phyloP scores from a whole-genome alignment of 1,139 yeast genomes.

The Protomyces inundatus region DNA sequence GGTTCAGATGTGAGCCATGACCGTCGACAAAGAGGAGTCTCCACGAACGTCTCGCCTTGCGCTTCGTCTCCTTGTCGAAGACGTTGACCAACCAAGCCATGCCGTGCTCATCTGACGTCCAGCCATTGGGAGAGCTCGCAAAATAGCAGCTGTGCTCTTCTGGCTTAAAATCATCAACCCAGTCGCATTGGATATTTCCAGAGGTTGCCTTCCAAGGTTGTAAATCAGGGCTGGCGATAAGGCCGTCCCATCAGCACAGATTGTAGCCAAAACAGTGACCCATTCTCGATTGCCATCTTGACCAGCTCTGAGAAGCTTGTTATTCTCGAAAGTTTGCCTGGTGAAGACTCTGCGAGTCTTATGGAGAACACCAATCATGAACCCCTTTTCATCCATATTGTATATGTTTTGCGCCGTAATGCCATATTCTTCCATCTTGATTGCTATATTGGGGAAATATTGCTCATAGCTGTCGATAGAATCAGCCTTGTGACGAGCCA shows the following conservation, averaged over 20 bases:
- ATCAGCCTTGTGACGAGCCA: constrained; percentile 2
- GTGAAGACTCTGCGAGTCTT: not conserved
- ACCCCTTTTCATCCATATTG: not conserved
- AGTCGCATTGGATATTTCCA: not conserved
- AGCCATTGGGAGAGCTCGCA: not conserved
- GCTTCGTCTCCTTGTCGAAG: not conserved
- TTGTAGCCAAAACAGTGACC: not conserved
- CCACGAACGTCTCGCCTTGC: not conserved
- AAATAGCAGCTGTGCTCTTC: not conserved
- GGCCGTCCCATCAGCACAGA: not conserved
- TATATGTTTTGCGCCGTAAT: not conserved
- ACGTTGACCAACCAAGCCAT: not conserved
- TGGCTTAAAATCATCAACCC: not conserved
- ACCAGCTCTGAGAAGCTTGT: no score
- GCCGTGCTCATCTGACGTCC: not conserved
- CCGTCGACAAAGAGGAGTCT: not conserved
- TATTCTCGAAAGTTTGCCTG: not conserved
- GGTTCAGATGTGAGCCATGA: not conserved
- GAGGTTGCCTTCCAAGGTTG: not conserved
- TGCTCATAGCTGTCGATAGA: not conserved
- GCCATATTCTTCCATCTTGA: not conserved
- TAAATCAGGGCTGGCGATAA: not conserved
- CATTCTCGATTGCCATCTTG: not conserved
- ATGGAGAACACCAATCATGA: not conserved
- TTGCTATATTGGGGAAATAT: not conserved